Evolutionary conservation across 768 basidiomycete genomes (phyloP).

Genomic region (Stropharia rugosoannulata): DNA sequence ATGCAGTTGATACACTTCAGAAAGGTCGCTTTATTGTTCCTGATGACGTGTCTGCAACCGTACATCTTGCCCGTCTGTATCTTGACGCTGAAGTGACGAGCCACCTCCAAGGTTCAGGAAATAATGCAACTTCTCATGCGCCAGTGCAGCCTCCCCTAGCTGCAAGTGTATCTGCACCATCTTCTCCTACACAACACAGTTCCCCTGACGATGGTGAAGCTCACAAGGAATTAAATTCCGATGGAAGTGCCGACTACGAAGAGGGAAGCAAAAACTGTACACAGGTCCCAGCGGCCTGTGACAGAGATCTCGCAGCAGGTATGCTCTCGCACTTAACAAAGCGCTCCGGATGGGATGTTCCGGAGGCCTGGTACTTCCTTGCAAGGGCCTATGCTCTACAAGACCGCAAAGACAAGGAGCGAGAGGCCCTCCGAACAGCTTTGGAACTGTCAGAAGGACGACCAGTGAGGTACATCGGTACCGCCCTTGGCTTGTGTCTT

Average conservation of each 20-base stretch:
- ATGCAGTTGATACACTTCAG: constrained; percentile 75
- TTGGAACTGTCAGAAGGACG: constrained; percentile 60
- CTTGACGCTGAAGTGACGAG: constrained; percentile 37
- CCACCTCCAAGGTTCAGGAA: constrained; percentile 12
- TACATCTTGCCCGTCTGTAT: constrained; percentile 79
- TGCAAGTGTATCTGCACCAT: not conserved
- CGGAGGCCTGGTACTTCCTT: constrained; percentile 94
- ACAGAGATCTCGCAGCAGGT: constrained; percentile 81
- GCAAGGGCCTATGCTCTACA: constrained; percentile 79
- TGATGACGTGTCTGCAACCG: constrained; percentile 71
- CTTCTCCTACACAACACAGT: constrained; percentile 1
- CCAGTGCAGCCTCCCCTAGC: not conserved
- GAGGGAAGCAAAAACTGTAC: constrained; percentile 14
- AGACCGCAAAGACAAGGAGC: constrained; percentile 66
- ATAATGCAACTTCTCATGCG: not conserved
- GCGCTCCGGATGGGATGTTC: constrained; percentile 84
- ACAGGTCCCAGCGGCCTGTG: constrained; percentile 17
- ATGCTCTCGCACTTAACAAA: constrained; percentile 75
- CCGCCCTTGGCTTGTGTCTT: constrained; percentile 70
- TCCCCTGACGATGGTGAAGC: not conserved
- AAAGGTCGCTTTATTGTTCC: constrained; percentile 90
- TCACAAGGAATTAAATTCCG: not conserved
- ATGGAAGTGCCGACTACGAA: constrained; percentile 5
- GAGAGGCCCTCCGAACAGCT: constrained; percentile 73
- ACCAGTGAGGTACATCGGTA: constrained; percentile 61